Evolutionary conservation across 495 filamentous ascomycete species (phyloP).

Genomic region (Margaritispora aquatica): DNA sequence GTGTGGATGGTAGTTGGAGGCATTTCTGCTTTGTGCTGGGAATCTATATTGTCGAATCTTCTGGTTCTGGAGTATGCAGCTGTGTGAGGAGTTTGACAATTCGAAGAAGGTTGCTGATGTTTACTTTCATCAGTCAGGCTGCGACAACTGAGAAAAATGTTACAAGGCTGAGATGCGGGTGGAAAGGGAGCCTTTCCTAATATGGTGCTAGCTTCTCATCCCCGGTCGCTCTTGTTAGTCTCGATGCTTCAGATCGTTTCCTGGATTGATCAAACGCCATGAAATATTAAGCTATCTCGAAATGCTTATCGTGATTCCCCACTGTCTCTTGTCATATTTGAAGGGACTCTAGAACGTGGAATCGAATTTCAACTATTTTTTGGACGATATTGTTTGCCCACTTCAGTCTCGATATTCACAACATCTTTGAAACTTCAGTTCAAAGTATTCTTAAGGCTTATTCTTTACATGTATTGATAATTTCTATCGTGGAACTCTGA

Average conservation of each 20-base stretch:
- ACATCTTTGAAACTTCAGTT: no score
- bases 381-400: no score
- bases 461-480: background rate
- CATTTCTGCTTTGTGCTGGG: slow-evolving; percentile 16
- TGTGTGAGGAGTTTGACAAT: background rate
- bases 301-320: no score
- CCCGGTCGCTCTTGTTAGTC: background rate
- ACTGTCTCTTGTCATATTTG: no score
- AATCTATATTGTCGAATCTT: background rate
- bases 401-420: no score
- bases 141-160: background rate
- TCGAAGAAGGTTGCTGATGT: no score
- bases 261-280: background rate
- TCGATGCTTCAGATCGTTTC: background rate
- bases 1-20: slow-evolving; percentile 34
- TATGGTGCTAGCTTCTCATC: background rate
- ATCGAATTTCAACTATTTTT: no score
- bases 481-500: no score
- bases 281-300: no score
- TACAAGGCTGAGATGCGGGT: background rate
- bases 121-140: background rate
- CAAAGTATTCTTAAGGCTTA: no score
- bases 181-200: background rate
- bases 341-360: no score
- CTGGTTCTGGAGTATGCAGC: no score